These are phyloP conservation scores for Oidiodendron maius DNA, from an alignment of 495 filamentous ascomycete species.

Conservation along the genomic window DNA sequence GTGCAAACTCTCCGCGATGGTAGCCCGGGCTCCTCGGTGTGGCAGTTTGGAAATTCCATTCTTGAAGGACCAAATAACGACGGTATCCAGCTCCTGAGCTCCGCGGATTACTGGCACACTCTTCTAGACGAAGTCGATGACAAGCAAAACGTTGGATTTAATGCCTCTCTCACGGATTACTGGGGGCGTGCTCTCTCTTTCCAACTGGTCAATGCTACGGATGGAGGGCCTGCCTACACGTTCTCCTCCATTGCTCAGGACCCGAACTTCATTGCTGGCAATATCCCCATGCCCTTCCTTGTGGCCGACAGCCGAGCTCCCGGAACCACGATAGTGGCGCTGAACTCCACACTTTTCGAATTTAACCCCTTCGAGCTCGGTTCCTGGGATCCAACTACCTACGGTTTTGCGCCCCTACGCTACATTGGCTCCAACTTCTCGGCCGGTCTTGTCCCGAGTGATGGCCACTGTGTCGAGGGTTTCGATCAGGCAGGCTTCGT, in stretches of 20 bases:
- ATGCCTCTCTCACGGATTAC: conserved; percentile 79
- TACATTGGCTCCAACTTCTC: conserved; percentile 80
- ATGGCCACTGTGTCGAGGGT: conserved; percentile 58
- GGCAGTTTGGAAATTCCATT: conserved; percentile 77
- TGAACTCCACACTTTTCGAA: conserved; percentile 78
- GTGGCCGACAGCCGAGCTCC: conserved; percentile 71
- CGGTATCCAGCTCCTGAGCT: conserved; percentile 44
- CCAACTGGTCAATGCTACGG: conserved; percentile 72
- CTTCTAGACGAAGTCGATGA: conserved; percentile 53
- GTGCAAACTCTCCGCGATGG: conserved; percentile 56
- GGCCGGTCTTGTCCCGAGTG: conserved; percentile 45
- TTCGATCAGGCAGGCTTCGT: conserved; percentile 84
- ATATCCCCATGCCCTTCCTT: conserved; percentile 76
- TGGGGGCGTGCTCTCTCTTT: conserved; percentile 78
- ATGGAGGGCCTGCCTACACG: conserved; percentile 76
- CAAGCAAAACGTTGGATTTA: conserved; percentile 68
- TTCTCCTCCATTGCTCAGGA: conserved; percentile 79
- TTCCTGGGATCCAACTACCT: conserved; percentile 74
- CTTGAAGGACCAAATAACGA: conserved; percentile 53
- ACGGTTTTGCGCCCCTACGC: conserved; percentile 66
- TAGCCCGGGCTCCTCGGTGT: conserved; percentile 48
- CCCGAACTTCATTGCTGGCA: conserved; percentile 59
- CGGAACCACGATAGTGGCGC: conserved; percentile 53
- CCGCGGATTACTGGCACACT: conserved; percentile 58
- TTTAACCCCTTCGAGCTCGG: conserved; percentile 90